A percentile compares a stretch with the other conserved stretches of the same genome.
phyloP scores from a whole-genome alignment of 345 rosid genomes.

The Eutrema japonicum region DNA sequence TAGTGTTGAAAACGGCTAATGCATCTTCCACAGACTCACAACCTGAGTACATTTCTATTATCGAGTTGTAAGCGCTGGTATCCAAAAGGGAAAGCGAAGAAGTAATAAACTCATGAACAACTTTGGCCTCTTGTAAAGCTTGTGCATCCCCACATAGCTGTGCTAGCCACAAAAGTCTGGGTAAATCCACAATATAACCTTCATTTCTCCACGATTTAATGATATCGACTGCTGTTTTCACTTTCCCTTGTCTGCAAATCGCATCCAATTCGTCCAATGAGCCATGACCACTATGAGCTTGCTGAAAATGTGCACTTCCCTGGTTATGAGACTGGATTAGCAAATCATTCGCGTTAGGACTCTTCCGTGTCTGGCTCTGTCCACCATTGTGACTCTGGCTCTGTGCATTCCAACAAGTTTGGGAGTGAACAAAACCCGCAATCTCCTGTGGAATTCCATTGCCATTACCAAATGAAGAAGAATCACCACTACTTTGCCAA shows the following conservation, averaged over 20 bases:
- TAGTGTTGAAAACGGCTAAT: slow-evolving; percentile 50
- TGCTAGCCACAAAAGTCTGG: slow-evolving; percentile 52
- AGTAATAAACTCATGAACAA: slow-evolving; percentile 51
- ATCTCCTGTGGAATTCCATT: neutral
- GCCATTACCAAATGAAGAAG: slow-evolving; percentile 10
- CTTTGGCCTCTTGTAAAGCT: slow-evolving; percentile 63
- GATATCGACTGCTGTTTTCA: slow-evolving; percentile 58
- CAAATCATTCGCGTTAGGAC: neutral
- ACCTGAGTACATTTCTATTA: slow-evolving; percentile 69
- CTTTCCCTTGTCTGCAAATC: slow-evolving; percentile 59
- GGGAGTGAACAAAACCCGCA: neutral
- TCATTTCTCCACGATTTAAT: slow-evolving; percentile 48
- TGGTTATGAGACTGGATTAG: neutral
- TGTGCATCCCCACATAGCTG: slow-evolving; percentile 62
- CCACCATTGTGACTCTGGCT: slow-evolving; percentile 5
- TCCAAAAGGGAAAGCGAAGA: slow-evolving; percentile 45
- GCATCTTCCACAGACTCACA: slow-evolving; percentile 64
- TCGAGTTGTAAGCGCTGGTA: slow-evolving; percentile 50
- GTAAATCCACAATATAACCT: slow-evolving; percentile 54
- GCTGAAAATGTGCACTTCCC: neutral
- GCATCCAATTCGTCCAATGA: slow-evolving; percentile 55
- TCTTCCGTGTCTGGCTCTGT: neutral
- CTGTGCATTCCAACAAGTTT: neutral
- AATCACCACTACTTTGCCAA: slow-evolving; percentile 24
- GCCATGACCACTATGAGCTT: slow-evolving; percentile 7